Evolutionary conservation across 1,284 basidiomycete genomes (phyloP), one percentile per base, ranked within the genome.

Genomic region (Porodaedalea pini): DNA sequence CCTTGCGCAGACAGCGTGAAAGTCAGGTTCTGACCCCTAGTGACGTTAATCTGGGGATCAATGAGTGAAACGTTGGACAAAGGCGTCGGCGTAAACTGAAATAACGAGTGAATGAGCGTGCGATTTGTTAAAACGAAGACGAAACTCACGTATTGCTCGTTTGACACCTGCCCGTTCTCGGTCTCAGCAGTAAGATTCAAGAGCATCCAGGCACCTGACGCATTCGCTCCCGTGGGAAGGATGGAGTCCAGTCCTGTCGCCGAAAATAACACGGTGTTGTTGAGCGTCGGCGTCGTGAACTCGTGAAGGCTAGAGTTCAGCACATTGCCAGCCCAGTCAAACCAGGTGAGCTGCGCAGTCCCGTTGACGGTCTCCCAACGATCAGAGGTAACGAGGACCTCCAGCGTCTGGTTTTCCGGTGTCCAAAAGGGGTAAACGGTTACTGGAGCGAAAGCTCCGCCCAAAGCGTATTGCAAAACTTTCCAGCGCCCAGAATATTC

Each of bases 401-500:
- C 74, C 41, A 85, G 63, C 17, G 73, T 76, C 64, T 79, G 69
- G 54, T 76, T 80, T 11, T 69, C 69, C 0, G 76, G 70, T 25
- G 75, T 78, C 77, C 77, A 81, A 69, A 84, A 82, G 11, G 81
- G 78, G 58, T 78, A 79, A 58, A 81, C 75, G 45, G 73, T 70
- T 6, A 85, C 68, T 2, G 80, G 78, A 0, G 76, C 70, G 65
- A 78, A 85, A 4, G 74, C 72, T 19, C 67, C 69, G 5, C 76
- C 69, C 60, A 81, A 67, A 3, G 72, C 77, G 62, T 86, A 84
- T 57, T 83, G 75, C 55, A 81, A 69, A 2, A 82, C 78, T 68
- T 86, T 85, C 83, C 82, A 85, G 32, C 82, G 67, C 1, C 82
- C 82, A 2, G 78, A 81, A 63, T 81, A 82, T 64, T 86, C 83